Base-by-base conservation (phyloP, 2,329 filamentous ascomycete genomes). In the Aspergillus candidus region DNA sequence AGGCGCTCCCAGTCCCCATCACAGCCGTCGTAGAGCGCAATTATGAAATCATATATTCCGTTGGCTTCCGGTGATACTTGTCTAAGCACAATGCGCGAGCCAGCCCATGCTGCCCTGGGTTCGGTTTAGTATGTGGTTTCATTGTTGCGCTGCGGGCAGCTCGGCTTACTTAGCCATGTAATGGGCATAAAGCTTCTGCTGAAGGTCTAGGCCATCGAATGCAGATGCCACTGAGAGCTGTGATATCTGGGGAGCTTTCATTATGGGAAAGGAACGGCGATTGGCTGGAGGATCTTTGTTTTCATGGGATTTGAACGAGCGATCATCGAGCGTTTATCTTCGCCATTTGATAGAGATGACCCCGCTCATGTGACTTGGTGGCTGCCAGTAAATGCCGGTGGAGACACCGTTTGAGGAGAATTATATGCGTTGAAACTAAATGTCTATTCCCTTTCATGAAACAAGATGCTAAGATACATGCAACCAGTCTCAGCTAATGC, bases 31-130 rank as follows among this genome's bases (percentile, higher is more conserved):
- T 77, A 70, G 8, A 78, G 59, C 7, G 69, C 64, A 42, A 78
- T 58, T 35, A 78, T 75, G 57, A 78, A 73, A 56, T 79, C 75
- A 52, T 76, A 77, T 43, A 78, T 76, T 32, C 57, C 54, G 50
- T 74, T 73, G 4, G 72, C 71, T 53, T 78, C 75, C 27, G 70
- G 66, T 4, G 72, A 76, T 22, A 74, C 65, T 56, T 78, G 75
- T 33, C 74, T 72, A 22, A 78, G 65, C 38, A 77, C 72, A 40
- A 78, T 70, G 36, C 75, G 65, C 4, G 72, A 72, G 6, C 75
- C 75, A 29, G 35, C 44, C 52, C 50, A 54, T 41, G 52, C 43
- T 6, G 50, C 50, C 30, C 50, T 51, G 22, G 4, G 2, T 6
- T 27, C 1, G 22, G 22, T 27, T 27, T 31, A 29, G 11, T 27